Conservation (phyloP, 352 stramenopile species). For the Pythium aphanidermatum region DNA sequence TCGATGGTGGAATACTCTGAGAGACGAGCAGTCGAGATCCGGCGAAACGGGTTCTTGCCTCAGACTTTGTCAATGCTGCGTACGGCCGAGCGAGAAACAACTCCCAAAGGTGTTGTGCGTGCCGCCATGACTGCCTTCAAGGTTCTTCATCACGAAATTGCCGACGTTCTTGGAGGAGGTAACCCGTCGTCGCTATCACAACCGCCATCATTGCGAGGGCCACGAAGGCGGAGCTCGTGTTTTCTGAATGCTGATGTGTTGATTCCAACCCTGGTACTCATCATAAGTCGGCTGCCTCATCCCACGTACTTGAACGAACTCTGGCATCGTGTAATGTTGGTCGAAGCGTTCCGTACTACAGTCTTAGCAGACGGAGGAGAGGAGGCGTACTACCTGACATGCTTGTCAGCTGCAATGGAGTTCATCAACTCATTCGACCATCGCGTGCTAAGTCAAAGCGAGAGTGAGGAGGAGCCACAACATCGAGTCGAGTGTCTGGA, state of each 20-base stretch:
- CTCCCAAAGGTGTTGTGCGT: conserved; percentile 19
- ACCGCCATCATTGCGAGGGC: background rate
- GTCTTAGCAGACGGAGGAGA: conserved; percentile 20
- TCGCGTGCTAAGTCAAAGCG: background rate
- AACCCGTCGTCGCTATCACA: too few relatives aligned
- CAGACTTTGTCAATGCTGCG: conserved; percentile 17
- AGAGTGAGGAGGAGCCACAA: background rate
- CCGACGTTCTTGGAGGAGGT: conserved; percentile 1
- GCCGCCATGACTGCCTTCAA: conserved; percentile 22
- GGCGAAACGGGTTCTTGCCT: conserved; percentile 12
- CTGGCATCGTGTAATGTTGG: conserved; percentile 18
- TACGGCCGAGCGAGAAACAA: conserved; percentile 17
- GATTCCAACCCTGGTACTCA: conserved; percentile 26
- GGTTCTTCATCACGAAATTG: conserved; percentile 20
- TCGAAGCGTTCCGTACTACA: conserved; percentile 15
- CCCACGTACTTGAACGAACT: conserved; percentile 16
- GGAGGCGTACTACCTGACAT: conserved; percentile 32
- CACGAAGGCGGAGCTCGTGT: conserved; percentile 4
- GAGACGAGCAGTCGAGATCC: background rate
- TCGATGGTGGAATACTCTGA: conserved; percentile 2
- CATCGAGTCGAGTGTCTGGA: background rate
- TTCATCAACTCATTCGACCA: conserved; percentile 21
- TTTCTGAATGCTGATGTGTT: conserved; percentile 29
- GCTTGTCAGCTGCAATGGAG: conserved; percentile 21
- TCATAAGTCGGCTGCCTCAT: conserved; percentile 19